These are phyloP conservation scores for Sporothrix mexicana DNA, from an alignment of 2,329 filamentous ascomycete species.

Conservation along the genomic window DNA sequence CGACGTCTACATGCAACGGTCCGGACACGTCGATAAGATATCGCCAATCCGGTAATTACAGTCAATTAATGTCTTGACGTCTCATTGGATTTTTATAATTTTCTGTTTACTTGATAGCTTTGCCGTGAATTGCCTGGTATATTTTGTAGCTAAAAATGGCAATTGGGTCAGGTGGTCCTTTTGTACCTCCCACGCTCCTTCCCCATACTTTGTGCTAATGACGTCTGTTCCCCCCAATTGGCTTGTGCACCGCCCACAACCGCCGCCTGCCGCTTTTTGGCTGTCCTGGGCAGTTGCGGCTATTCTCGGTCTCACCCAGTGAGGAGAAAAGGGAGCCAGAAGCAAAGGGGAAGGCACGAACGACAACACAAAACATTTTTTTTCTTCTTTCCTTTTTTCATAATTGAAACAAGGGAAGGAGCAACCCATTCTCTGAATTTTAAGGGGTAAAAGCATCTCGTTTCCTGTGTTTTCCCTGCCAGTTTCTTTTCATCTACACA, in stretches of 20 bases:
- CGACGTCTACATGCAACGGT: neutral
- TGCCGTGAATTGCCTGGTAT: conserved; percentile 13
- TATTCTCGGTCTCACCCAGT: conserved; percentile 35
- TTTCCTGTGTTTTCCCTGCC: neutral
- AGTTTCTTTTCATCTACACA: neutral
- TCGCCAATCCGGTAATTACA: neutral
- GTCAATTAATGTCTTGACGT: neutral
- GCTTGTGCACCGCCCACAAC: conserved; percentile 18
- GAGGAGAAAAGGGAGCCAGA: conserved; percentile 25
- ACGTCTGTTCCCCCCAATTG: conserved; percentile 28
- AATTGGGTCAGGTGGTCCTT: neutral
- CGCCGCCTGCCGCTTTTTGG: conserved; percentile 15
- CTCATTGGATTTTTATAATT: neutral
- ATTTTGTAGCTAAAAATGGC: neutral
- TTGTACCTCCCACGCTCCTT: conserved; percentile 1
- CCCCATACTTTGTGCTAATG: conserved; percentile 21
- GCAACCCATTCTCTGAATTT: neutral
- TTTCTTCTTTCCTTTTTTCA: neutral
- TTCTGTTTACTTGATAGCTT: too few species aligned
- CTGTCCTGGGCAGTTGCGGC: conserved; percentile 31
- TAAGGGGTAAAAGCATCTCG: neutral
- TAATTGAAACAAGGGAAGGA: conserved; percentile 8
- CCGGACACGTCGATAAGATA: neutral
- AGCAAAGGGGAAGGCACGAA: conserved; percentile 32
- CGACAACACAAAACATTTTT: conserved; percentile 5